Percentiles rank a stretch among this genome's conserved stretches.
phyloP scores from a whole-genome alignment of 2,329 filamentous ascomycete species.

The Pestalotiopsis sp. region DNA sequence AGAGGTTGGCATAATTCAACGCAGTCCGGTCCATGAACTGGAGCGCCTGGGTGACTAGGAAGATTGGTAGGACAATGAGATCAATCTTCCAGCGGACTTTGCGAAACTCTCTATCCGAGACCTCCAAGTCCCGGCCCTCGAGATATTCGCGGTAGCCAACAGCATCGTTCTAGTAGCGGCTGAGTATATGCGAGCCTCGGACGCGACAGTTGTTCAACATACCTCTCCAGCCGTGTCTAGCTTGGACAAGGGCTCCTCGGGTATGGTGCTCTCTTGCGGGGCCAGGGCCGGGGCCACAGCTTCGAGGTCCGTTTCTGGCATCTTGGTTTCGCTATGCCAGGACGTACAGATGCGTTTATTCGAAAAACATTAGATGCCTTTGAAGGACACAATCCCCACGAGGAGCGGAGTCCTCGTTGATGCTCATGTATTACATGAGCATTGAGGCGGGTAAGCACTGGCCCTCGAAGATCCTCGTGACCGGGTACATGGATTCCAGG shows the following conservation, averaged over 20 bases:
- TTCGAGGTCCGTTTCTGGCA: neutral
- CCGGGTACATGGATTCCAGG: neutral
- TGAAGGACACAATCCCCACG: neutral
- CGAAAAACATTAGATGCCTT: neutral
- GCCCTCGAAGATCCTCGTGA: neutral
- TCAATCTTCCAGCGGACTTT: conserved; percentile 33
- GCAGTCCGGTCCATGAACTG: conserved; percentile 34
- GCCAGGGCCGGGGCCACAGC: neutral
- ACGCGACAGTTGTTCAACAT: neutral
- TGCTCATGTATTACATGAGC: neutral
- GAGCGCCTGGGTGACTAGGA: conserved; percentile 31
- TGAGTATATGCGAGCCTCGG: neutral
- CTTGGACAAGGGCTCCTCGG: conserved; percentile 1
- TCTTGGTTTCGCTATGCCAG: neutral
- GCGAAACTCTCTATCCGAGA: conserved; percentile 20
- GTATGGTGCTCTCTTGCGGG: neutral
- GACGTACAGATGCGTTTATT: neutral
- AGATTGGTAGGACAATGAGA: conserved; percentile 29
- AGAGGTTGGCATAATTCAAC: conserved; percentile 35
- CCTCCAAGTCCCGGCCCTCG: conserved; percentile 18
- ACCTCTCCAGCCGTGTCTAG: conserved; percentile 1
- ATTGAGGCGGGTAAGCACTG: neutral
- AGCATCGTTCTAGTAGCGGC: conserved; percentile 13
- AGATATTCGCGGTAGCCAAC: conserved; percentile 21
- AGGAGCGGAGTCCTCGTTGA: neutral